These are phyloP conservation scores for Termitomyces sp. DNA, from an alignment of 768 basidiomycete species.

Conservation along the genomic window DNA sequence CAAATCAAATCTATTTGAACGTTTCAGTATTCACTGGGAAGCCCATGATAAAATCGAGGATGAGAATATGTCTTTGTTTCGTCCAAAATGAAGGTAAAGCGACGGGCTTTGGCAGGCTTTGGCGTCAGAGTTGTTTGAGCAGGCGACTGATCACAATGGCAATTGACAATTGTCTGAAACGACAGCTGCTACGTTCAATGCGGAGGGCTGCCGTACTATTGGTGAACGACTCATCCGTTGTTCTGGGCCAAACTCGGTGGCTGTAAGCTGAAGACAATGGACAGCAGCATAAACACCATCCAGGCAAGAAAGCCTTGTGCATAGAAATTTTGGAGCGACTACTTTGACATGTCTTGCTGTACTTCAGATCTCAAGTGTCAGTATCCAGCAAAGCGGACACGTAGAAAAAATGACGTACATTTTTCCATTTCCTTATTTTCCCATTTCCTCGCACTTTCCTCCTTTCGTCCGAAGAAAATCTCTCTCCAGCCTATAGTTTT, in stretches of 20 bases:
- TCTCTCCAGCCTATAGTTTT: slow-evolving; percentile 45
- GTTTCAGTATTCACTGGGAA: not conserved
- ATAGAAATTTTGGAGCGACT: not conserved
- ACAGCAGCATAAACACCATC: not conserved
- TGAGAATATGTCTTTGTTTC: not conserved
- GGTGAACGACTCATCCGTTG: not conserved
- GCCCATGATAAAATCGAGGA: not conserved
- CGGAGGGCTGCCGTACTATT: not conserved
- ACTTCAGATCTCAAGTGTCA: not conserved
- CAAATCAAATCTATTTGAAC: not conserved
- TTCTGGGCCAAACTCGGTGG: not conserved
- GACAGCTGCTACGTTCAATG: not conserved
- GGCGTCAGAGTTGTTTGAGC: too few species aligned
- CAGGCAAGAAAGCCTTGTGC: not conserved
- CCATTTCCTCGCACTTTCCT: slow-evolving; percentile 28
- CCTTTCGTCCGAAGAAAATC: slow-evolving; percentile 40
- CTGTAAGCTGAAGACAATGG: not conserved
- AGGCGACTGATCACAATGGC: too few species aligned
- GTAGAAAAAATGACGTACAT: slow-evolving; percentile 23
- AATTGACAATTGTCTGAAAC: not conserved
- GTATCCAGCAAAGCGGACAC: not conserved
- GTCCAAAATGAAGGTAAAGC: not conserved
- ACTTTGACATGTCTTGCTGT: slow-evolving; percentile 4
- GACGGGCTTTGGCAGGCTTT: too few species aligned
- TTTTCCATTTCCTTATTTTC: slow-evolving; percentile 34